Conservation (phyloP, 83 land plant genomes). For the Isoetes engelmannii region DNA sequence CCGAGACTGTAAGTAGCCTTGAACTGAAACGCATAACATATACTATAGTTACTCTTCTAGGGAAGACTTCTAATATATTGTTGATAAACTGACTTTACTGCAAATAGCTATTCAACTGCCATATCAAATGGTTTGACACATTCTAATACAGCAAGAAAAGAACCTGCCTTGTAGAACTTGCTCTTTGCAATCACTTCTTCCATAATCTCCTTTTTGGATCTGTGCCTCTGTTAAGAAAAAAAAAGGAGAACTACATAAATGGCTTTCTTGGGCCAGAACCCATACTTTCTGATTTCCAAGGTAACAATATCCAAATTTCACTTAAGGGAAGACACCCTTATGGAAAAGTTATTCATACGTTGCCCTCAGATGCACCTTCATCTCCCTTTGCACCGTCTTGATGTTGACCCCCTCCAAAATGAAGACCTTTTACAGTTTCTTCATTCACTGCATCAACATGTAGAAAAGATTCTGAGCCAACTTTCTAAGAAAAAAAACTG, state of each 20-base stretch:
- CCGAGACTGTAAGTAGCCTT: no score
- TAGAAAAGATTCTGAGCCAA: not conserved
- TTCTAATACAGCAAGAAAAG: not conserved
- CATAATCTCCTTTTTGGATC: constrained; percentile 84
- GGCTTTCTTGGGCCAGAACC: no score
- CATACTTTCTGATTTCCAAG: no score
- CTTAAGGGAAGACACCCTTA: not conserved
- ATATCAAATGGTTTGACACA: no score
- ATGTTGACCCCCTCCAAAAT: constrained; percentile 32
- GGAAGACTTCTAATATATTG: no score
- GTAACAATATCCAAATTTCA: not conserved
- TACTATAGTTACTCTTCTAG: no score
- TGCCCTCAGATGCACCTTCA: constrained; percentile 19
- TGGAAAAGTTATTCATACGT: not conserved
- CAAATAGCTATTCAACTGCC: no score
- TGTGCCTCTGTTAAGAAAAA: constrained; percentile 36
- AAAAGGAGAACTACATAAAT: not conserved
- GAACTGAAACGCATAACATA: no score
- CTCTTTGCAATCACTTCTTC: constrained; percentile 73
- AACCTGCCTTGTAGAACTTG: constrained; percentile 66
- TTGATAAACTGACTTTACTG: no score
- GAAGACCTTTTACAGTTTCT: constrained; percentile 26
- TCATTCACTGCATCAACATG: constrained; percentile 18
- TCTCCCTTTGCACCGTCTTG: constrained; percentile 15
- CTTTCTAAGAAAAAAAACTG: no score